Base-by-base conservation (phyloP, 148 eudicot genomes). In the Chenopodium suecicum region DNA sequence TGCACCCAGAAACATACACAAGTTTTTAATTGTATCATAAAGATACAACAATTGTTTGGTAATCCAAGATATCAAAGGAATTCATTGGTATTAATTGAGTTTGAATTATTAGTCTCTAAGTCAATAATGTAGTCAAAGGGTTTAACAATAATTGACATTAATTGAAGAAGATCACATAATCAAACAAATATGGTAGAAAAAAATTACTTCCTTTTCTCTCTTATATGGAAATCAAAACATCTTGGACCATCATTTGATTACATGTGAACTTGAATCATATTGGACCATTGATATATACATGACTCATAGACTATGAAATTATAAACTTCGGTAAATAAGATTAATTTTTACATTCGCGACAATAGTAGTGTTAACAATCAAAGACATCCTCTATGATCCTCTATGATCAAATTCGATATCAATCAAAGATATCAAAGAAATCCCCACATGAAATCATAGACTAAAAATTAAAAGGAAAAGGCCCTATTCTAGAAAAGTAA, bases 101-200 rank as follows among this genome's bases (percentile, higher is more conserved):
- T 12, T 14, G 7, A 52, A 52, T 67, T 7, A 48, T 27, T 9
- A 78, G 60, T 17, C 27, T 67, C 64, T 48, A 29, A 25, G 58
- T n/a, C 72, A 78, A 9, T 52, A 46, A 78, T 66, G 73, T 52
- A 74, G 37, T 74, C n/a, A 50, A 13, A 46, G 76, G 17, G 48
- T 20, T 13, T 20, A 44, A 11, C 23, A 46, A 47, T 9, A 20
- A 9, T 7, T 70, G 41, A 37, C 27, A 73, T 8, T 48, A 2
- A 73, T 23, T 73, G 14, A 72, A 72, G 75, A 72, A 74, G 77
- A 74, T n/a, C 47, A 27, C 8, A 46, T 46, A 19, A 72, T 72
- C 31, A 37, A 34, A 70, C n/a, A 32, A 34, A 16, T 20, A 20
- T 37, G 25, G 74, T 17, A 9, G 25, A 17, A 20, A 32, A 70